Evolutionary conservation across 2,329 filamentous ascomycete species (phyloP), one percentile per base, ranked within the genome.

Genomic region (Colletotrichum costaricense): DNA sequence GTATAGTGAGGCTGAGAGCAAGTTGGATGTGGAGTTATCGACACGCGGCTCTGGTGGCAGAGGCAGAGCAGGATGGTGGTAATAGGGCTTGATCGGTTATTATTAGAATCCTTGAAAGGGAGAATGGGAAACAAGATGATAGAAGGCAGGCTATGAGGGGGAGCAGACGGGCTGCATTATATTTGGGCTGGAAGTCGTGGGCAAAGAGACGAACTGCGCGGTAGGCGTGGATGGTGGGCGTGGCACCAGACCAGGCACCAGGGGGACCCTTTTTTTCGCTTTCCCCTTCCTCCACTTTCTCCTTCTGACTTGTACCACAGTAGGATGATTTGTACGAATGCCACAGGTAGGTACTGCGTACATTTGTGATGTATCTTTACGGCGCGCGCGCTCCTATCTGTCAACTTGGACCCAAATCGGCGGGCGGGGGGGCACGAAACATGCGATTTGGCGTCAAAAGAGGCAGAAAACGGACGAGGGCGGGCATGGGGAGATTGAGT

Each of bases 381-480:
- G 42, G 19, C 19, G 42, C 42, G 42, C 42, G 28, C 28, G n/a
- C 26, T 33, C 28, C 49, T 28, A 70, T 58, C 70, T 65, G 30
- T 69, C 64, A 54, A 54, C 46, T 35, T 54, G 46, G 57, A 46
- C 56, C 60, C 56, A 57, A 71, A 49, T 46, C 56, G 42, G 60
- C 63, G 71, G 67, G 30, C 54, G 28, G 56, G 57, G 57, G 70
- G 35, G 46, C 35, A 52, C 62, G 49, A 70, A 74, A 72, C 73
- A 69, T 74, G 69, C 73, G 73, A 74, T 65, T 73, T 73, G 65
- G 62, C 70, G 70, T 73, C 73, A 68, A 67, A 65, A 73, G 69
- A 49, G 33, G 57, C 56, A 60, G 69, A 63, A 74, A 74, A 74
- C 72, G 69, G 63, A 69, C 73, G 64, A 72, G 54, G 58, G 55